Evolutionary conservation across 495 filamentous ascomycete species (phyloP).

Genomic region (Annulohypoxylon moriforme): DNA sequence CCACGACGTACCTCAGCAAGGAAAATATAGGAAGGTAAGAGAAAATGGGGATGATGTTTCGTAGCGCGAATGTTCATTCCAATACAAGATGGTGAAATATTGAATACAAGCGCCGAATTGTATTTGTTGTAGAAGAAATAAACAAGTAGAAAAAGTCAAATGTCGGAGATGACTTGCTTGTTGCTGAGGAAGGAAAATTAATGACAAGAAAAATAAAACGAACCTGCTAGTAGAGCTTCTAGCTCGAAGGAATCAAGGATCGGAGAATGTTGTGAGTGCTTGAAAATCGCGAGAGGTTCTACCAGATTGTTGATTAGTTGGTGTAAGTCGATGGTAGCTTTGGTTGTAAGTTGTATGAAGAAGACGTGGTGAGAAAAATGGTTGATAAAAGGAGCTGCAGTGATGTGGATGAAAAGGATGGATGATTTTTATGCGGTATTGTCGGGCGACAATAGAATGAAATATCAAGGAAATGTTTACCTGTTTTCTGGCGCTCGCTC

Average conservation of each 20-base stretch:
- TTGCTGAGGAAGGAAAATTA: neutral
- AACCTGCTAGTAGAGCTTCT: neutral
- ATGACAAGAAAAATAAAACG: constrained; percentile 2
- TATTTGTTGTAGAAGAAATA: neutral
- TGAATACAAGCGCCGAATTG: neutral
- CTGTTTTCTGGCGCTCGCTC: neutral
- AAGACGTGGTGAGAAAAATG: constrained; percentile 32
- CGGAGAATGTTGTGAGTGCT: neutral
- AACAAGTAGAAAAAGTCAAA: neutral
- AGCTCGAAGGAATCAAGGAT: neutral
- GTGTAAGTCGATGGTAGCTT: neutral
- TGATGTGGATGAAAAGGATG: constrained; percentile 10
- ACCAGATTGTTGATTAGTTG: neutral
- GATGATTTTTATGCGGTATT: constrained; percentile 1
- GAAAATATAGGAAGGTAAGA: neutral
- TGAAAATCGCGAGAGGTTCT: neutral
- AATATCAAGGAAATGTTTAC: neutral
- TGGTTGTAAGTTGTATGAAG: neutral
- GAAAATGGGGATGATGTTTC: neutral
- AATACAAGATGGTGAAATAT: neutral
- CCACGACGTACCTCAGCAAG: neutral
- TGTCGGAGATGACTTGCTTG: neutral
- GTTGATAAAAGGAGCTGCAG: constrained; percentile 28
- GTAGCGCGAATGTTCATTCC: neutral
- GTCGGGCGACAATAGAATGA: neutral